Base-by-base conservation (phyloP, 495 filamentous ascomycete species). In the Penicillium waksmanii region DNA sequence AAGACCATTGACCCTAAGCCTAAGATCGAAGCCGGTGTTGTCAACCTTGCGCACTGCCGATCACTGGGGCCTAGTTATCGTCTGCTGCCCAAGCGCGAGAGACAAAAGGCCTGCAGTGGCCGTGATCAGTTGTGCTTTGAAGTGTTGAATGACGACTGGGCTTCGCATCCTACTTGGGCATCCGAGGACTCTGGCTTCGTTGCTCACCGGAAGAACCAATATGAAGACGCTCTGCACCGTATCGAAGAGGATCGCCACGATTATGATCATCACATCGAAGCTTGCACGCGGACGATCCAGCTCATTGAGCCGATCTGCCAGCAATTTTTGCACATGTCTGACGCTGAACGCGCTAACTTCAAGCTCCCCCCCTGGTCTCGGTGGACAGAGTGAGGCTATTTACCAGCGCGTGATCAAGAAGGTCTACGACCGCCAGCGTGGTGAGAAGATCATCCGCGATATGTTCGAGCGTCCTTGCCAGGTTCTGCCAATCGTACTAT, bases 181-280 rank as follows among this genome's bases (percentile, higher is more conserved):
- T 97, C 93, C 1, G 96, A 99, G 73, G 96, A 99, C 68, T 96
- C 92, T 33, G 96, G 96, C 2, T 99, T 99, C 64, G 92, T 99
- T 56, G 96, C 95, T 3, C 96, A 99, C 76, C 84, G 93, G 43
- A 99, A 99, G 83, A 99, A 98, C 66, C 82, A 84, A 19, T 94
- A 85, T 58, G 96, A 99, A 72, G 96, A 99, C 68, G 87, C 87
- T 35, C 84, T 98, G 38, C 96, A 98, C 65, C 85, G 95, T 15
- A 96, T 98, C 60, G 96, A 99, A 74, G 96, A 99, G 69, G 96
- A 99, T 68, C 86, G 96, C 13, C 96, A 99, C 68, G 96, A 99
- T 70, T 99, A 99, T 70, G 96, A 99, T 68, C 96, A 93, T 73
- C 95, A 96, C 73, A 96, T 99, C 56, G 96, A 98, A 74, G 91